Evolutionary conservation across 371 early-diverging fungal species (phyloP), one percentile per base, ranked within the genome.

Genomic region (Lichtheimia ramosa): DNA sequence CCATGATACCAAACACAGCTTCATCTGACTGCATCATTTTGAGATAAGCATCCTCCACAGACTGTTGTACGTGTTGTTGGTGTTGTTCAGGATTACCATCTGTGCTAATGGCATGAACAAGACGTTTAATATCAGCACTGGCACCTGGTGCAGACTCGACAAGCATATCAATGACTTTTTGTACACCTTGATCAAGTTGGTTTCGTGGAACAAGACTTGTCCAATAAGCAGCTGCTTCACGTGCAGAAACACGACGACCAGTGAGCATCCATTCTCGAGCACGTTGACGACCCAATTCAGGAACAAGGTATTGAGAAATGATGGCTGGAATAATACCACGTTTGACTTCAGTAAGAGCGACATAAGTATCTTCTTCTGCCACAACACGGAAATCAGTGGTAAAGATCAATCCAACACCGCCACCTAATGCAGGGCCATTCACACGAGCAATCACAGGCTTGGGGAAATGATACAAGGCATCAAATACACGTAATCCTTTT

Each of bases 361-460:
- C 74, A 53, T 82, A 87, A 4, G 77, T 79, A 21, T 71, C 62
- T 2, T 73, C 54, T 59, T 59, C 66, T 1, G 79, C 80, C 8
- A 89, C 68, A 8, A 89, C 68, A 12, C 87, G 77, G 42, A 90
- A 75, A 66, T 90, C 88, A 20, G 84, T 75, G 13, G 81, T 68
- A 65, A 89, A 86, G n/a, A 86, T 61, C 6, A 90, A 66, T 0
- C 91, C 91, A 3, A 86, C 84, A 3, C 91, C 91, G 16, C 90
- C 90, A 25, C 89, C 90, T 3, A 90, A 68, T 0, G 85, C 89
- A 4, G 89, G 89, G 2, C 91, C 91, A 61, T 90, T 87, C 57
- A 89, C 65, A 43, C 81, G 76, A 6, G 83, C 86, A 64, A 89
- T 78, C 5, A 85, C 80, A 7, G 90, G 90, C 56, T 85, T 82